Base-by-base conservation (phyloP, 495 filamentous ascomycete species). In the Aspergillus avenaceus region DNA sequence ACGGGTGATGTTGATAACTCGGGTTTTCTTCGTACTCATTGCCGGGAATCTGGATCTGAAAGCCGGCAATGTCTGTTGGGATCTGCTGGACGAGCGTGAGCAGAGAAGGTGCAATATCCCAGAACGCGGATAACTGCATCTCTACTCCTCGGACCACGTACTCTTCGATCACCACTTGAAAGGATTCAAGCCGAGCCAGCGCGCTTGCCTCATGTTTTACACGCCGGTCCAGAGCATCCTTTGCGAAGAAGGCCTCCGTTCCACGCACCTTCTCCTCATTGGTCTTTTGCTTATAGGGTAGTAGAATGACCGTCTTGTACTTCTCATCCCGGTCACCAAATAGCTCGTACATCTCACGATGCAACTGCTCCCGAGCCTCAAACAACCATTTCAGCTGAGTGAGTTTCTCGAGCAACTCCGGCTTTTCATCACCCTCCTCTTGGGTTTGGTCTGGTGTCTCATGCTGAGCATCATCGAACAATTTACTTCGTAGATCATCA, bases 331-430 rank as follows among this genome's bases (percentile, higher is more conserved):
- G 86, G 55, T 88, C 86, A 21, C 80, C 82, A 6, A 95, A 78
- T 1, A 98, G 72, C 29, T 93, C 87, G 61, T 87, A 92, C n/a
- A 88, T 70, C 54, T 89, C 86, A 5, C 84, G 81, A 62, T 97
- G 85, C 5, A 97, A 80, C 46, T 82, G 77, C 65, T 98, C 95
- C 5, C 91, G 84, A 5, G 87, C 87, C 59, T 98, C 93, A 58
- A 96, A 97, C 23, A 97, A 85, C 93, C 93, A 98, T 61, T 98
- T 98, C 8, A 97, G 75, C 22, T 95, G 82, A 0, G 93, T 97
- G 4, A 98, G 77, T 54, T 93, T 93, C 67, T 98, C 93, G 2
- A 97, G 75, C 0, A 97, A 75, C 69, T 97, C 95, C 0, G 93
- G 91, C 61, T 92, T 87, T 63, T 96, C 92, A 58, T 97, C 91